Base-by-base conservation (phyloP, 768 basidiomycete species). In the Cubamyces lactineus region DNA sequence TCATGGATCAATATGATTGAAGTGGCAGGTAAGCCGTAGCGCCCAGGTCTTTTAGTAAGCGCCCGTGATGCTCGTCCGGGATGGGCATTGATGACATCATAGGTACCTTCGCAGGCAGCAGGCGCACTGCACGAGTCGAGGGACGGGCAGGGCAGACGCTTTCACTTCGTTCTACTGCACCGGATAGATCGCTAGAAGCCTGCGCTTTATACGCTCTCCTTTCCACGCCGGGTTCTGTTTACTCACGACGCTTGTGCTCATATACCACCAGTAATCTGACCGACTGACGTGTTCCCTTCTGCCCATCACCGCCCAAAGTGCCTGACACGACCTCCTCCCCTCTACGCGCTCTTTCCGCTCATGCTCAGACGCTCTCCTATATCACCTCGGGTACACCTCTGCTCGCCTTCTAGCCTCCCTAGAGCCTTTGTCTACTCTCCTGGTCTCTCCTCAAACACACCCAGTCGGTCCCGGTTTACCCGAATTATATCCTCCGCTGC, bases 331-430 rank as follows among this genome's bases (percentile, higher is more conserved):
- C 40, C 48, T 40, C 17, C 19, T 24, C 8, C 15, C 23, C 40
- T 28, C 24, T 7, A 42, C 7, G 23, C 19, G 3, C 34, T 41
- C 43, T 16, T 19, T 30, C 39, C 26, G 42, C 49, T 45, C 57
- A 65, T 65, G 64, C 60, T 65, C 19, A n/a, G 60, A 50, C 64
- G 56, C 52, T 61, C 60, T 30, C 45, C 59, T 12, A 47, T 34
- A 34, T 34, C 48, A 21, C 51, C 40, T 45, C 41, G 59, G 39
- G 38, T 40, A 5, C 51, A 57, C 39, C 47, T 48, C 51, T 23
- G 24, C 51, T 47, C 52, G 39, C 45, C 51, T 5, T 64, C 17
- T 15, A 39, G 30, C 21, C 30, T 46, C 17, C 15, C 51, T 5
- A 59, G 21, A 19, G 45, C 45, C 21, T 30, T 43, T 28, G 34